Percentiles rank a stretch among this genome's conserved stretches.
phyloP scores from a whole-genome alignment of 2,329 filamentous ascomycete species.

The Phyllosticta citribraziliensis region DNA sequence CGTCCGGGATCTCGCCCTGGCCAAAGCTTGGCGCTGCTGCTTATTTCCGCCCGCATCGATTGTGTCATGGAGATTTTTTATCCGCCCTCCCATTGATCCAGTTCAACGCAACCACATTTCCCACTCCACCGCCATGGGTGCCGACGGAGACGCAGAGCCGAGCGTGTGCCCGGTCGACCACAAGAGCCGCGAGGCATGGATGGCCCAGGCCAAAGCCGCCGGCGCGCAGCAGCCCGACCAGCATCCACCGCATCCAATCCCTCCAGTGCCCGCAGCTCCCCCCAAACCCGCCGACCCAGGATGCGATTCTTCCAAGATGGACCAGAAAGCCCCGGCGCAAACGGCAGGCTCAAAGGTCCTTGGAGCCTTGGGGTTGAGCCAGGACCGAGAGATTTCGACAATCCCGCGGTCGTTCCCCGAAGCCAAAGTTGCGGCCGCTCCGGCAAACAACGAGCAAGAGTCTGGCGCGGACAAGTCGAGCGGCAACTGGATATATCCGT shows the following conservation, averaged over 20 bases:
- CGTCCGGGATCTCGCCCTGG: background rate
- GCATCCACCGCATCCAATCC: constrained; percentile 20
- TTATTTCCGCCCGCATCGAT: background rate
- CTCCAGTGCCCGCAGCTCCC: constrained; percentile 12
- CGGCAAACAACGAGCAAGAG: constrained; percentile 70
- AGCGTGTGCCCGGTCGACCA: constrained; percentile 74
- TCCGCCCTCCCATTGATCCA: background rate
- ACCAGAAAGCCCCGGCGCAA: constrained; percentile 6
- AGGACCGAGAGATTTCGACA: constrained; percentile 63
- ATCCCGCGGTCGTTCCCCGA: constrained; percentile 48
- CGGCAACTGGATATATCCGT: constrained; percentile 96
- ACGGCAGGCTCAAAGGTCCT: constrained; percentile 12
- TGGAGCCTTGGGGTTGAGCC: constrained; percentile 30
- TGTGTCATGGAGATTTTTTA: background rate
- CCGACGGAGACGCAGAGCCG: constrained; percentile 2
- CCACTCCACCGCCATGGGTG: background rate
- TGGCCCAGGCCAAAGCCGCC: constrained; percentile 51
- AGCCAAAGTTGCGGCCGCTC: constrained; percentile 28
- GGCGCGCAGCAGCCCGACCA: constrained; percentile 24
- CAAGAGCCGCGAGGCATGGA: constrained; percentile 79
- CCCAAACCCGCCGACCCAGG: constrained; percentile 14
- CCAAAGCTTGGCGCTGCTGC: background rate
- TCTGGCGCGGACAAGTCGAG: constrained; percentile 50
- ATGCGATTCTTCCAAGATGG: constrained; percentile 29
- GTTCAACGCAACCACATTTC: background rate